Base-by-base conservation (phyloP, 306 rosid species). In the Cicer judaicum region DNA sequence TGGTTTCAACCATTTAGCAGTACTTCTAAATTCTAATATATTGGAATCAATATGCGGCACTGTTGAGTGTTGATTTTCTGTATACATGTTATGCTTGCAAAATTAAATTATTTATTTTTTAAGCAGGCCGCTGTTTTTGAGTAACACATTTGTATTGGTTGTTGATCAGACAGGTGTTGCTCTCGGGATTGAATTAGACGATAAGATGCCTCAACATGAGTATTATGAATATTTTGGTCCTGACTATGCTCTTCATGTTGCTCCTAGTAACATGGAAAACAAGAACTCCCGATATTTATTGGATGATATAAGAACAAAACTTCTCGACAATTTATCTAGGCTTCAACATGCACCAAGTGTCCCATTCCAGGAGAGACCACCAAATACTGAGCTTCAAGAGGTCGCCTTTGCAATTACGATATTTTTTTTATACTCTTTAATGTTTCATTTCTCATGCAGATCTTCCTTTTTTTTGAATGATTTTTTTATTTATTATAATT, bases 231-330 rank as follows among this genome's bases (percentile, higher is more conserved):
- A 84, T 68, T 84, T 84, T 78, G 88, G 88, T 65, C 88, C 88
- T 55, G 88, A 81, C 39, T 84, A 81, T 40, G 72, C 83, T 43
- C 85, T 84, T 69, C 85, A 81, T 40, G 88, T 84, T 69, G 85
- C 81, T 49, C 88, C 88, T 34, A 84, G 85, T 78, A 84, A 84
- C 85, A 84, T 84, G 88, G 88, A 84, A 78, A 84, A 84, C 81
- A 84, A 84, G 74, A 84, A 84, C 76, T 81, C 83, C 48, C 81
- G 78, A 29, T 59, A 65, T 21, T 78, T 74, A 74, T 66, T 84
- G 83, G 85, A 84, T 54, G 85, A 81, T 13, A 81, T 84, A 12
- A 56, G 85, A 64, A 49, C 39, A 18, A 84, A 64, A 64, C 85
- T 84, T 69, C 88, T 84, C 48, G 83, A 84, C 10, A 62, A 84